Evolutionary conservation across 352 stramenopile genomes (phyloP).

Genomic region (Phytophthora syringae): DNA sequence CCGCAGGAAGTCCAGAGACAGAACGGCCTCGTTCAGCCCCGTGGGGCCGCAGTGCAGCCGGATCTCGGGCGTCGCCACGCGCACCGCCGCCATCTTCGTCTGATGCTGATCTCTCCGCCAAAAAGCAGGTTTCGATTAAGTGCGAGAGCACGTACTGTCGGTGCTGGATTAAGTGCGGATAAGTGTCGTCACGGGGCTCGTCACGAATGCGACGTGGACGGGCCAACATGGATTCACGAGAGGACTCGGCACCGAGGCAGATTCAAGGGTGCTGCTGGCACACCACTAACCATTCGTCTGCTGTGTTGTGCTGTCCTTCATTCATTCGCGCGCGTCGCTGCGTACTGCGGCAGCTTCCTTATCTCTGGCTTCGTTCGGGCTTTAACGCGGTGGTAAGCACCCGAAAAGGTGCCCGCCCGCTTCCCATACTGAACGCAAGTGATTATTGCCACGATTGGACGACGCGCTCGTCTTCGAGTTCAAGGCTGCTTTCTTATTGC

Average conservation of each 20-base stretch:
- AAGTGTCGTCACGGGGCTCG: neutral
- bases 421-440: slow-evolving; percentile 22
- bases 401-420: slow-evolving; percentile 1
- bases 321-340: slow-evolving; percentile 7
- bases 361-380: neutral
- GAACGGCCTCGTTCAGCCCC: slow-evolving; percentile 87
- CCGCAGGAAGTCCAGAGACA: slow-evolving; percentile 84
- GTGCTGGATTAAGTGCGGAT: neutral
- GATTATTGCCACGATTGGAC: slow-evolving; percentile 19
- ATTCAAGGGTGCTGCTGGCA: neutral
- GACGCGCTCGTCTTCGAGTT: slow-evolving; percentile 14
- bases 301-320: neutral
- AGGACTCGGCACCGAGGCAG: neutral
- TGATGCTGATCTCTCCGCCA: slow-evolving; percentile 9
- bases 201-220: neutral
- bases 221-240: slow-evolving; percentile 13
- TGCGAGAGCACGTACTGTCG: neutral
- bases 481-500: too few species aligned
- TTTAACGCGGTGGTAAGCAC: slow-evolving; percentile 10
- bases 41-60: slow-evolving; percentile 88
- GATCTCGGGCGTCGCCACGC: slow-evolving; percentile 83
- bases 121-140: slow-evolving; percentile 2
- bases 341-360: neutral
- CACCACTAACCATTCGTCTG: neutral
- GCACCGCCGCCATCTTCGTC: slow-evolving; percentile 36